Evolutionary conservation across 257 asterid genomes (phyloP).

Genomic region (Knoxia roxburghii): DNA sequence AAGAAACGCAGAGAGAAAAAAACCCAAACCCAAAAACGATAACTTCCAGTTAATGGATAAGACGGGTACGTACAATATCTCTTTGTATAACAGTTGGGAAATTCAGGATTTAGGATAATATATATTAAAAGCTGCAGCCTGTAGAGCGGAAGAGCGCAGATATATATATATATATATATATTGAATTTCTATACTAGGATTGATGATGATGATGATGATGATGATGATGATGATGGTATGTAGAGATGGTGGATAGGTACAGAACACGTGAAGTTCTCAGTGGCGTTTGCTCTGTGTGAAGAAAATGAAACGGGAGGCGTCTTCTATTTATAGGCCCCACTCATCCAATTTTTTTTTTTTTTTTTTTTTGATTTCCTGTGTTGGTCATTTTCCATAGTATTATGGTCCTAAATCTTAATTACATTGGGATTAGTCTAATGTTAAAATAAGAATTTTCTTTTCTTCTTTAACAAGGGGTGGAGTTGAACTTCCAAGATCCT

Average conservation of each 20-base stretch:
- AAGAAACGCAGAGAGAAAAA: too few species aligned
- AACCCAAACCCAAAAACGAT: neutral
- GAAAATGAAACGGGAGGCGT: slow-evolving; percentile 5
- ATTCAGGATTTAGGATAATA: neutral
- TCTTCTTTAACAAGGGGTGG: too few species aligned
- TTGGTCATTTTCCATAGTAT: too few species aligned
- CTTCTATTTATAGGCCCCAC: slow-evolving; percentile 21
- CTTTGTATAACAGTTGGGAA: neutral
- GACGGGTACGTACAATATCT: neutral
- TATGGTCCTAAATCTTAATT: too few species aligned
- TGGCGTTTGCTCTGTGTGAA: neutral
- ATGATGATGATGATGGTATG: too few species aligned
- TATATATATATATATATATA: neutral
- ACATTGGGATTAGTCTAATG: too few species aligned
- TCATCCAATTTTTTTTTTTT: neutral
- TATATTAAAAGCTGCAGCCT: neutral
- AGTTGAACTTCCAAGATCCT: too few species aligned
- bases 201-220: too few species aligned
- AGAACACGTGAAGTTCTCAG: slow-evolving; percentile 22
- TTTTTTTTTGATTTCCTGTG: neutral
- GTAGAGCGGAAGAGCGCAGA: neutral
- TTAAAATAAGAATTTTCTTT: too few species aligned
- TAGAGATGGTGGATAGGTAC: neutral
- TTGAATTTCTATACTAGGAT: too few species aligned
- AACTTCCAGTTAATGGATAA: slow-evolving; percentile 15